Evolutionary conservation across 345 rosid species (phyloP).

Genomic region (Rhodomyrtus tomentosa): DNA sequence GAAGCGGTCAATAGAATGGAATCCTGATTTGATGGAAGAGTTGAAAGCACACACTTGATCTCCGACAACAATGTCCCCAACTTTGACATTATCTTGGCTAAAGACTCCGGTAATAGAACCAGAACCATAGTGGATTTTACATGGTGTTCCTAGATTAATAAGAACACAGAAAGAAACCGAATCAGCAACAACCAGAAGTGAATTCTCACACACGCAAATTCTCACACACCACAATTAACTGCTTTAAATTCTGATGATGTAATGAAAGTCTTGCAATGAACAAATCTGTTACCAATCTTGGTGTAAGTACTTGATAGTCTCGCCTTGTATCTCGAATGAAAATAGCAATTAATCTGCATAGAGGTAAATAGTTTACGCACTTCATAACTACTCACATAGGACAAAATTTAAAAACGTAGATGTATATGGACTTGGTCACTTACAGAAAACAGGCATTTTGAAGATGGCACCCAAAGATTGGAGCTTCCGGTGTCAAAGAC

Average conservation of each 20-base stretch:
- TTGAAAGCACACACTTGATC: constrained; percentile 30
- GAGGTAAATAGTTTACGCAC: background rate
- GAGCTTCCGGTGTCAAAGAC: constrained; percentile 55
- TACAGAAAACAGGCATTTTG: constrained; percentile 47
- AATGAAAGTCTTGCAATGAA: background rate
- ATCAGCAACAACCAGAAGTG: background rate
- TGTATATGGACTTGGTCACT: constrained; percentile 1
- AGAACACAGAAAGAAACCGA: background rate
- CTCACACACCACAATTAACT: background rate
- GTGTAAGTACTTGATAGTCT: constrained; percentile 37
- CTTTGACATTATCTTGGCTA: constrained; percentile 40
- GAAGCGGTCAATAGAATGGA: background rate
- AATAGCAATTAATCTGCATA: constrained; percentile 45
- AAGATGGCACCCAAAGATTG: constrained; percentile 62
- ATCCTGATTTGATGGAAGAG: background rate
- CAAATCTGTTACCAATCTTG: constrained; percentile 32
- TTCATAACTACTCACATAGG: background rate
- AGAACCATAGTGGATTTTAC: constrained; percentile 30
- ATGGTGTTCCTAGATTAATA: constrained; percentile 27
- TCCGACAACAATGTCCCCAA: constrained; percentile 26
- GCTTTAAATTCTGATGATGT: background rate
- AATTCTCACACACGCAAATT: background rate
- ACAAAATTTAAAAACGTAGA: background rate
- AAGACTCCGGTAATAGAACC: constrained; percentile 41
- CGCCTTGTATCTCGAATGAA: constrained; percentile 43